Base-by-base conservation (phyloP, 2,329 filamentous ascomycete species). In the Xylariaceae sp. region DNA sequence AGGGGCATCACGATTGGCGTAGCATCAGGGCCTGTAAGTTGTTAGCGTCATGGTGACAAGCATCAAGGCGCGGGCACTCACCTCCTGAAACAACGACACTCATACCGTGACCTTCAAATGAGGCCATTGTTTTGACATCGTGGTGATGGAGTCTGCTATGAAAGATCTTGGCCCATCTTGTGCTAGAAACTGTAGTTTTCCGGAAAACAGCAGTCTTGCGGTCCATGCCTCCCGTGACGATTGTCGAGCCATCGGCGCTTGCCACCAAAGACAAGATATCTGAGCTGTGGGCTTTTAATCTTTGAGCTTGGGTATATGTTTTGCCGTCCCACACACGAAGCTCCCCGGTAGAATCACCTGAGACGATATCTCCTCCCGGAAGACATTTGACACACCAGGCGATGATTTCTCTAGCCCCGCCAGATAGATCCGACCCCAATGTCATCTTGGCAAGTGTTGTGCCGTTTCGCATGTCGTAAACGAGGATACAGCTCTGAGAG, bases 371-470 rank as follows among this genome's bases (percentile, higher is more conserved):
- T 44, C 90, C 91, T 62, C 89, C 87, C 10, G 87, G 82, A 31
- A 97, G 76, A 63, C 87, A 90, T 69, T 90, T 96, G 54, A 99
- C 86, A 45, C 89, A 86, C 94, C 94, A 99, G 12, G 96, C 87
- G 44, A 97, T 83, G 49, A 91, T 86, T 57, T 95, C 87, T 68
- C 89, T 92, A 15, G 87, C 82, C 6, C 89, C 89, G 40, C 87
- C 88, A 7, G 75, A 74, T 11, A 89, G 77, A 33, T 92, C 89
- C 47, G 85, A 84, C 4, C 92, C 94, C 32, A 97, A 73, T 0
- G 90, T 91, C 78, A 99, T 94, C 57, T 83, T 89, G 41, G 90
- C 81, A 51, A 96, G 66, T 52, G 89, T 77, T 45, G 83, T 79
- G 12, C 89, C 89, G 63, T 82, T 92, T 44, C 87, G 79, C 58